Evolutionary conservation across 345 rosid species (phyloP), one percentile per base, ranked within the genome.

Genomic region (Capsella bursapastoris): DNA sequence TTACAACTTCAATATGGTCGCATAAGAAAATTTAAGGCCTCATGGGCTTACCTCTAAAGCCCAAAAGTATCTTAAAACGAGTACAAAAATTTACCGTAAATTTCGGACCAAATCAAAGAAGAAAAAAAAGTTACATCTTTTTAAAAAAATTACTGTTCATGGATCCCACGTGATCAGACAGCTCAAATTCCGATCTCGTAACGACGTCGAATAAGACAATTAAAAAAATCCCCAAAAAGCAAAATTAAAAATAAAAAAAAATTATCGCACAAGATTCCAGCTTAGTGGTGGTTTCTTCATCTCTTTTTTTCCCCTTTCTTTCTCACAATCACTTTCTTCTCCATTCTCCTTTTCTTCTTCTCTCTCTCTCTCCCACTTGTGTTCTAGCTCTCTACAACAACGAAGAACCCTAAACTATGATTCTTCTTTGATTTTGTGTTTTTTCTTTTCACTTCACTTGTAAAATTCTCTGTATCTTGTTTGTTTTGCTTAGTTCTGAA

Each of bases 101-200:
- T 58, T 66, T 49, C 61, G 68, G 73, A 74, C 57, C 57, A 56
- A 73, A 56, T 25, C 58, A 34, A 37, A 22, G 15, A 1, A 51
- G 16, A 29, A 52, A 38, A 62, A 34, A 22, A 18, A 38, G 12
- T 38, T 2, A 32, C 9, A 8, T 13, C 14, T 47, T 40, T 45
- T 32, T 6, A 73, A 34, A 29, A 29, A 34, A 34, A 34, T 3
- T 3, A 43, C 40, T 74, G 78, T 44, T 68, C 18, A 70, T 71
- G 77, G 77, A 66, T 6, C 77, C 77, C 81, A 71, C 69, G 68
- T 71, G 81, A 71, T 51, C 35, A 66, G 73, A 71, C 73, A 77
- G 77, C 81, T 71, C 81, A 58, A 77, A 71, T 71, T 58, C 77
- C 72, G 53, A 78, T 58, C 69, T 44, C 48, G 16, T 65, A 18